These are phyloP conservation scores for Holtermannia corniformis DNA, from an alignment of 768 basidiomycete genomes.

Conservation along the genomic window DNA sequence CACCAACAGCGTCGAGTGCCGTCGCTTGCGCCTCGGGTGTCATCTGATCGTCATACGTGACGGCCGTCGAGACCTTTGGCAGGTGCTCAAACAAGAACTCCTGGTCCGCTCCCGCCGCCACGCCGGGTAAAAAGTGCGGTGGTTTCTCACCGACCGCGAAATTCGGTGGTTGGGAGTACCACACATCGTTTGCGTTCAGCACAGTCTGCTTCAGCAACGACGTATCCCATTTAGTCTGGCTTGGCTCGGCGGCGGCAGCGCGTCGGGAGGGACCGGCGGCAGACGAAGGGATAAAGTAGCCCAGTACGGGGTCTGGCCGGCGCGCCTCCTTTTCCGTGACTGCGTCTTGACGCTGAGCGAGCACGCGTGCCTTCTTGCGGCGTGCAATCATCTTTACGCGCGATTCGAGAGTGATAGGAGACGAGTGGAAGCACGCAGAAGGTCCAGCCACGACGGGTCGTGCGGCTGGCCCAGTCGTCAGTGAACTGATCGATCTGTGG, in stretches of 20 bases:
- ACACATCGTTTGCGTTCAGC: slow-evolving; percentile 22
- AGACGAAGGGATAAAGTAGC: slow-evolving; percentile 52
- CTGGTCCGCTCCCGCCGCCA: slow-evolving; percentile 45
- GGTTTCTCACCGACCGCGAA: slow-evolving; percentile 19
- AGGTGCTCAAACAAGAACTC: slow-evolving; percentile 58
- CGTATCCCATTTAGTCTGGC: slow-evolving; percentile 18
- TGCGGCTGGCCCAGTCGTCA: too few species aligned
- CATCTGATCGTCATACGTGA: slow-evolving; percentile 7
- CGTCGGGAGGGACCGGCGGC: neutral
- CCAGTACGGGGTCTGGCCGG: slow-evolving; percentile 63
- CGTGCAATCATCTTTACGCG: slow-evolving; percentile 31
- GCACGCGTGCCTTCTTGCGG: slow-evolving; percentile 35
- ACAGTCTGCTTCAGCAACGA: slow-evolving; percentile 22
- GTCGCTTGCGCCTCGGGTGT: slow-evolving; percentile 41
- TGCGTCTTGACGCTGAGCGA: slow-evolving; percentile 47
- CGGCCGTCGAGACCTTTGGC: slow-evolving; percentile 48
- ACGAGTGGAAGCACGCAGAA: slow-evolving; percentile 27
- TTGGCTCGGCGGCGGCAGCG: neutral
- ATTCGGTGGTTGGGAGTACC: slow-evolving; percentile 21
- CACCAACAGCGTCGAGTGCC: slow-evolving; percentile 45
- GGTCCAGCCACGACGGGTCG: neutral
- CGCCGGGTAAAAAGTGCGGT: slow-evolving; percentile 15
- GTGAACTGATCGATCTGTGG: too few species aligned
- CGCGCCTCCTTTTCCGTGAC: slow-evolving; percentile 42
- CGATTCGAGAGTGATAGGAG: slow-evolving; percentile 13